A percentile compares a stretch with the other conserved stretches of the same genome.
Evolutionary conservation across 495 filamentous ascomycete genomes (phyloP).

Genomic region (Neurospora pannonica): DNA sequence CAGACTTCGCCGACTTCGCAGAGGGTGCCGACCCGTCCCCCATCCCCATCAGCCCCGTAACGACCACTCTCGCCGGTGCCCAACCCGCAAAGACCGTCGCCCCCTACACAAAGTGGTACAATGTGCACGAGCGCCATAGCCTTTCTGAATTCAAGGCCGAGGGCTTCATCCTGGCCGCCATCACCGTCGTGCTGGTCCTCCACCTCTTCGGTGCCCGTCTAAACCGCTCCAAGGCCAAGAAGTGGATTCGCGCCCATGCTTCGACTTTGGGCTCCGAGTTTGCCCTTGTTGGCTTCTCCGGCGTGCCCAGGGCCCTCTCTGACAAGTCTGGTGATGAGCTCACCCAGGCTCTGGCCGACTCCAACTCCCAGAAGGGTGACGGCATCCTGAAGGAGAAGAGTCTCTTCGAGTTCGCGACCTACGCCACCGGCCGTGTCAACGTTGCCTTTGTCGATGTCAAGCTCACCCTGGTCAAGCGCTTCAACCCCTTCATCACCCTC

Average conservation of each 20-base stretch:
- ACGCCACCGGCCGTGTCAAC: slow-evolving; percentile 91
- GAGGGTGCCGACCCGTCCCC: slow-evolving; percentile 56
- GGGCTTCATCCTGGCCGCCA: slow-evolving; percentile 65
- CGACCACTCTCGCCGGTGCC: slow-evolving; percentile 29
- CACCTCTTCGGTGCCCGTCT: slow-evolving; percentile 74
- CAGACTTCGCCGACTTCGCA: slow-evolving; percentile 76
- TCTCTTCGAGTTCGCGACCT: slow-evolving; percentile 72
- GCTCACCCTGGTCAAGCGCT: slow-evolving; percentile 75
- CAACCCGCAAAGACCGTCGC: slow-evolving; percentile 39
- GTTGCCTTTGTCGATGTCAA: slow-evolving; percentile 82
- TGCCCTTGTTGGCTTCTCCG: slow-evolving; percentile 72
- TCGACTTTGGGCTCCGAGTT: slow-evolving; percentile 71
- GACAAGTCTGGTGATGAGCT: slow-evolving; percentile 33
- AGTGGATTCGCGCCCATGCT: slow-evolving; percentile 69
- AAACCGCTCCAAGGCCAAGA: slow-evolving; percentile 70
- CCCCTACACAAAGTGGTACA: slow-evolving; percentile 92
- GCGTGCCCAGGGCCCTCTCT: slow-evolving; percentile 29
- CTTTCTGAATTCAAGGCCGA: slow-evolving; percentile 79
- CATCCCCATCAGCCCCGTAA: slow-evolving; percentile 17
- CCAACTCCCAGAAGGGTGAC: slow-evolving; percentile 37
- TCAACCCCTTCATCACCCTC: slow-evolving; percentile 70
- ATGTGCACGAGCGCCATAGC: slow-evolving; percentile 80
- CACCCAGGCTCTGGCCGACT: slow-evolving; percentile 18
- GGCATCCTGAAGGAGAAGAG: slow-evolving; percentile 71
- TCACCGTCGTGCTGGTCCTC: slow-evolving; percentile 62